A percentile compares a stretch with the other conserved stretches of the same genome.
Evolutionary conservation across 768 basidiomycete species (phyloP).

Genomic region (Chlorophyllum brunneum): DNA sequence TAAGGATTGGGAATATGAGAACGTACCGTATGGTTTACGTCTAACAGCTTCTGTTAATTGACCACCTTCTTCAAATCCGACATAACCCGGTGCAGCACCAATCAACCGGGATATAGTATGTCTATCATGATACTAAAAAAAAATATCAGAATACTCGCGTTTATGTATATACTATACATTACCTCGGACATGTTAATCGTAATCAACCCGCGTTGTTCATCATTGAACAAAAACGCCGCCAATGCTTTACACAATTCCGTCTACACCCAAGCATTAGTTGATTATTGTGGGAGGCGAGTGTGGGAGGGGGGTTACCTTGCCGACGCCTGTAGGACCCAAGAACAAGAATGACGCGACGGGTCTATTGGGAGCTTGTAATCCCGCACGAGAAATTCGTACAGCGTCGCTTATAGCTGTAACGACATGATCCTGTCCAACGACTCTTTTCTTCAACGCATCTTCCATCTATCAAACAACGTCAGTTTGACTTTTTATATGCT

Average conservation of each 20-base stretch:
- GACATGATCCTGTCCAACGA: slow-evolving; percentile 93
- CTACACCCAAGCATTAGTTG: slow-evolving; percentile 40
- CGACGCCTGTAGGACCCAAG: slow-evolving; percentile 84
- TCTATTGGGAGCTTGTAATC: slow-evolving; percentile 81
- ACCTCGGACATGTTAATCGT: slow-evolving; percentile 94
- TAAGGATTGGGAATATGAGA: neutral
- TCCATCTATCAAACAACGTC: slow-evolving; percentile 65
- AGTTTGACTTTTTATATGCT: neutral
- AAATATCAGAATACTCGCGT: neutral
- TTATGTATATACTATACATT: slow-evolving; percentile 7
- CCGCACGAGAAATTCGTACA: slow-evolving; percentile 89
- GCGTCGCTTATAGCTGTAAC: slow-evolving; percentile 83
- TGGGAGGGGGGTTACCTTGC: slow-evolving; percentile 48
- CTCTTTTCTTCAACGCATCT: slow-evolving; percentile 61
- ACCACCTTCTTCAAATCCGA: slow-evolving; percentile 88
- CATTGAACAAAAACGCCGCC: slow-evolving; percentile 85
- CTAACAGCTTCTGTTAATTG: slow-evolving; percentile 92
- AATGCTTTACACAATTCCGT: slow-evolving; percentile 89
- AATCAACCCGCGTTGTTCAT: slow-evolving; percentile 85
- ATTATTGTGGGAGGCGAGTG: neutral
- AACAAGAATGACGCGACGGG: slow-evolving; percentile 94
- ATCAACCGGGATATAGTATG: slow-evolving; percentile 90
- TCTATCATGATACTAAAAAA: slow-evolving; percentile 74
- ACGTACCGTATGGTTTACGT: slow-evolving; percentile 79
- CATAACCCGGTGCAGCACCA: slow-evolving; percentile 90